Base-by-base conservation (phyloP, 768 basidiomycete genomes). In the Myochromella boudieri region DNA sequence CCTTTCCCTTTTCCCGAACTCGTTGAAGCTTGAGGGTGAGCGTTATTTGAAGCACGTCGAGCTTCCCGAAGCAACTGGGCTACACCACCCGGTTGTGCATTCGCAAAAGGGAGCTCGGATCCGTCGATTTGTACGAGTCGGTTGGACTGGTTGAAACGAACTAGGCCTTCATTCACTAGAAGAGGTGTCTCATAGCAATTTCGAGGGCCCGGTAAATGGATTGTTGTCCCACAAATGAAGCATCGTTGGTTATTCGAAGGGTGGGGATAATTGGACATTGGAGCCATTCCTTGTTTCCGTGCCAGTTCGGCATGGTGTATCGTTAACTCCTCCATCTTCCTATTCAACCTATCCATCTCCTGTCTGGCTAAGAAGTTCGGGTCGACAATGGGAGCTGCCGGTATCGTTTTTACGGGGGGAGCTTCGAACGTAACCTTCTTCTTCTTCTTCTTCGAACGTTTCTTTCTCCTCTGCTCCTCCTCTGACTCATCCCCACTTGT, bases 121-220 rank as follows among this genome's bases (percentile, higher is more conserved):
- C 55, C 52, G n/a, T 53, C 51, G 1, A 31, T 3, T 0, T 26
- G 44, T 5, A 47, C 36, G 11, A 57, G 40, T 4, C 25, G 14
- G 7, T 44, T 40, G 10, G 33, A 25, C 2, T n/a, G 3, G 20
- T 37, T 11, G 37, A 44, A 53, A 3, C 1, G 37, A 31, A 31
- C 40, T 3, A 57, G 46, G 1, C 40, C 28, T 11, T 53, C 38
- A 1, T 32, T 5, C 10, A 57, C 15, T 3, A 57, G 34, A 1
- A 10, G 7, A 5, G n/a, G 8, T 7, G 38, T 48, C 15, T 53
- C 34, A 11, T 52, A 52, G 36, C 55, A 57, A 26, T 48, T 29
- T 15, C n/a, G 10, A 20, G 33, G 21, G 9, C 43, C 46, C 6
- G 51, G 25, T 10, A 33, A 37, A 40, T 57, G 55, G 14, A 17